Evolutionary conservation across 2,329 filamentous ascomycete genomes (phyloP).

Genomic region (Alternaria longipes): DNA sequence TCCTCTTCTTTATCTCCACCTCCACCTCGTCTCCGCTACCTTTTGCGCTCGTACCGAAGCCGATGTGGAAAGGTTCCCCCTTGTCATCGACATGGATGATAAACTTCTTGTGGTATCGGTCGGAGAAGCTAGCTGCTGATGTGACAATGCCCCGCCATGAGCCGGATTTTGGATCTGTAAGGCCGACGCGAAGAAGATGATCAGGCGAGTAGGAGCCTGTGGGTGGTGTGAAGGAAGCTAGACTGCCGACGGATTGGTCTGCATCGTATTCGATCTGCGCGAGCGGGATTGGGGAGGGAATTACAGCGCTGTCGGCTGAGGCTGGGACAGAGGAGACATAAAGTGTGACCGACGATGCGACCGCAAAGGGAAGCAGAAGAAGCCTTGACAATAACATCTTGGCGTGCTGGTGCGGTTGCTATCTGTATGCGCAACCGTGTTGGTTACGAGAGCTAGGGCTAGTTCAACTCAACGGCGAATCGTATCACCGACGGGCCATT

Average conservation of each 20-base stretch:
- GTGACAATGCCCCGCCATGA: conserved; percentile 59
- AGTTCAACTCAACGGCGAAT: conserved; percentile 20
- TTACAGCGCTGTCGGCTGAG: conserved; percentile 61
- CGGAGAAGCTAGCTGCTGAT: conserved; percentile 54
- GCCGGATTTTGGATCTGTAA: conserved; percentile 49
- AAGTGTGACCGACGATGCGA: conserved; percentile 50
- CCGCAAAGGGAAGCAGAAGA: conserved; percentile 49
- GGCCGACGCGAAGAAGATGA: conserved; percentile 56
- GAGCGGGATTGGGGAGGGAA: conserved; percentile 51
- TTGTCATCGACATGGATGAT: conserved; percentile 55
- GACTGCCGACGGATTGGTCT: conserved; percentile 47
- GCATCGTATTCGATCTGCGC: conserved; percentile 56
- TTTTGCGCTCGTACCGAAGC: conserved; percentile 52
- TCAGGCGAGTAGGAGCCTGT: conserved; percentile 46
- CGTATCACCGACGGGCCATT: conserved; percentile 24
- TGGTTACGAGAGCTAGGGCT: conserved; percentile 19
- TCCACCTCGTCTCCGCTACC: conserved; percentile 50
- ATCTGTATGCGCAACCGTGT: conserved; percentile 14
- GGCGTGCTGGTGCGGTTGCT: conserved; percentile 14
- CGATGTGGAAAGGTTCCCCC: conserved; percentile 57
- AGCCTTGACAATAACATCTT: conserved; percentile 51
- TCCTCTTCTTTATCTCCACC: conserved; percentile 53
- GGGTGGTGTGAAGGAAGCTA: conserved; percentile 50
- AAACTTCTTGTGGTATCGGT: conserved; percentile 55
- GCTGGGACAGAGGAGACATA: conserved; percentile 80